A percentile compares a stretch with the other conserved stretches of the same genome.
These are phyloP conservation scores for Coprinopsis strossmayeri DNA, from an alignment of 768 basidiomycete genomes.

Conservation along the genomic window DNA sequence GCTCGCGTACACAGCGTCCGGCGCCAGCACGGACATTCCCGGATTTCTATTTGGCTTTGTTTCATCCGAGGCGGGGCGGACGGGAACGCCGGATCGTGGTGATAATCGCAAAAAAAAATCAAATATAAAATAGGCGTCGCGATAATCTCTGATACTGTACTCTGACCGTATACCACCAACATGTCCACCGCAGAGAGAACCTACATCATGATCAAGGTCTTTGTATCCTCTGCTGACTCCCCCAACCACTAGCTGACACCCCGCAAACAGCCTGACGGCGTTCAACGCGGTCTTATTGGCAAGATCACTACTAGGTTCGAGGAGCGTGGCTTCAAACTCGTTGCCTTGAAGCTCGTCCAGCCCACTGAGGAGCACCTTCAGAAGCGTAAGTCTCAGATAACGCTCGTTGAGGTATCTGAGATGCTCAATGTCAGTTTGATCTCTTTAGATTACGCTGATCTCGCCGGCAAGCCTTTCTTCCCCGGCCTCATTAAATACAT, in stretches of 20 bases:
- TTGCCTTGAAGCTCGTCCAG: constrained; percentile 87
- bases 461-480: constrained; percentile 94
- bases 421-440: constrained; percentile 9
- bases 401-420: constrained; percentile 6
- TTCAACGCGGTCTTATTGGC: constrained; percentile 92
- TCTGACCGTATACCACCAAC: constrained; percentile 25
- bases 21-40: constrained; percentile 29
- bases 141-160: constrained; percentile 16
- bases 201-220: constrained; percentile 99
- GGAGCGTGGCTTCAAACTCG: constrained; percentile 96
- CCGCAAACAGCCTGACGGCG: constrained; percentile 87
- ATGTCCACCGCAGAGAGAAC: constrained; percentile 84
- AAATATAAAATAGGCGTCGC: constrained; percentile 20
- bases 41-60: constrained; percentile 40
- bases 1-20: constrained; percentile 5
- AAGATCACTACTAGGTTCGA: constrained; percentile 96
- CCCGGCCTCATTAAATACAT: constrained; percentile 95
- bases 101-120: constrained; percentile 26
- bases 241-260: constrained; percentile 2
- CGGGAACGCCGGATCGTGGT: constrained; percentile 18
- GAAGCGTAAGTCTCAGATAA: constrained; percentile 49
- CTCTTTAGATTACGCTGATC: constrained; percentile 85
- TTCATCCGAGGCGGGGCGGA: constrained; percentile 4
- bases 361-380: constrained; percentile 82
- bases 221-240: constrained; percentile 9